Percentiles rank a stretch among this genome's conserved stretches.
Conservation (phyloP, 2,329 filamentous ascomycete species). For the Helminthosporium solani region DNA sequence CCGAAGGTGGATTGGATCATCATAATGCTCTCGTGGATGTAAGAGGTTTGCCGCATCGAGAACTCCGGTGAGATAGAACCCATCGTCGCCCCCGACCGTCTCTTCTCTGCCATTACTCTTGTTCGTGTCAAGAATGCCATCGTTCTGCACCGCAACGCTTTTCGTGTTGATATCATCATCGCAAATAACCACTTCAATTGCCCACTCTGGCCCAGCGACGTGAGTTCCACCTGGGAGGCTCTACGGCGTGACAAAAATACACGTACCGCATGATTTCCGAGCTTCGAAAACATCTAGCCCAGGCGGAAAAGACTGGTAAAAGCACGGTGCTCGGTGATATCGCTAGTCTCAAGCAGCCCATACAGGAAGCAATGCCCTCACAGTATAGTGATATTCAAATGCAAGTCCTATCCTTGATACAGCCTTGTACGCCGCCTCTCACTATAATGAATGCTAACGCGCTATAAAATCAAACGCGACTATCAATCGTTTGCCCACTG, state of each 20-base stretch:
- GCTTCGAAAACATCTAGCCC: background rate
- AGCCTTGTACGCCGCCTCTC: no score
- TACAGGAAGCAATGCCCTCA: no score
- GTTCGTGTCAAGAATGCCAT: constrained; percentile 20
- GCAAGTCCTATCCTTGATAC: no score
- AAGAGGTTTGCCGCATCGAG: constrained; percentile 15
- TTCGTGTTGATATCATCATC: constrained; percentile 19
- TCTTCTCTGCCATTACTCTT: constrained; percentile 24
- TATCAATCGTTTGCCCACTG: no score
- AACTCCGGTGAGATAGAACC: constrained; percentile 14
- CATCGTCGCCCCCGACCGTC: constrained; percentile 17
- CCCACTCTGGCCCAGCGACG: constrained; percentile 17
- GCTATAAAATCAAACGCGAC: no score
- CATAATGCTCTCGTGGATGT: constrained; percentile 28
- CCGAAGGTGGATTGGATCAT: constrained; percentile 11
- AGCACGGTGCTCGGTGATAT: background rate
- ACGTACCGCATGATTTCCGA: constrained; percentile 16
- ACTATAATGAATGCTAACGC: no score
- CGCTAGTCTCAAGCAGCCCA: no score
- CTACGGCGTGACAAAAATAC: constrained; percentile 20
- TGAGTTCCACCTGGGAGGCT: constrained; percentile 23
- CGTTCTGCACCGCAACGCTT: constrained; percentile 20
- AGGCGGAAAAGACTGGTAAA: background rate
- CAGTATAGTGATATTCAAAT: no score
- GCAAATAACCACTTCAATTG: constrained; percentile 11